Base-by-base conservation (phyloP, 192 early-diverging fungal genomes). In the Backusella luteola region DNA sequence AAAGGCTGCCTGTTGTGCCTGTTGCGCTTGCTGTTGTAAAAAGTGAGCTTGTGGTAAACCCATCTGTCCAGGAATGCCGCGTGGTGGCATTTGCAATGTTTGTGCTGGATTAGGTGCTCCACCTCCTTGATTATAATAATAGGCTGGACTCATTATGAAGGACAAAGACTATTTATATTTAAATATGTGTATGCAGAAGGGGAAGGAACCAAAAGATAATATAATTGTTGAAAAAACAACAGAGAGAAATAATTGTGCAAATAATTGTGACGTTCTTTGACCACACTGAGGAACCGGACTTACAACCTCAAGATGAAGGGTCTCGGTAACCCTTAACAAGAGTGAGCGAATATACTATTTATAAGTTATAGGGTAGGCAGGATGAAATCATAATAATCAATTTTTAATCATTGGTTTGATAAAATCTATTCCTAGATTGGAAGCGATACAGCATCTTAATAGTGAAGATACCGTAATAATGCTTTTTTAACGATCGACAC, bases 111-210 rank as follows among this genome's bases (percentile, higher is more conserved):
- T 71, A 32, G 70, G 21, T 46, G 42, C 23, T 29, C 26, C 42
- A 17, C 21, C 26, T 17, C 42, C 44, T 34, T 67, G 66, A 41
- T 75, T 75, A 68, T 42, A 75, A 34, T 75, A 75, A 46, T 66
- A 75, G n/a, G 74, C 74, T 75, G 59, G 63, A 49, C 35, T 67
- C 74, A 75, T 75, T 71, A 44, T 19, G n/a, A 42, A 42, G 36
- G 38, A 71, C 3, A 44, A 71, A 44, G 4, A 17, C 3, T 34
- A 68, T 26, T 36, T 7, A 68, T 68, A 63, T 26, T n/a, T 49
- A n/a, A 19, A n/a, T 49, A 7, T 49, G 46, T 49, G 46, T 49
- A 7, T 49, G 19, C n/a, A 7, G 17, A 26, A 59, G 53, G 21
- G 11, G 29, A 17, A n/a, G 46, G 46, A 49, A 49, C 19, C 46